Evolutionary conservation across 2,329 filamentous ascomycete genomes (phyloP), one percentile per base, ranked within the genome.

Genomic region (Ophiostoma quercus): DNA sequence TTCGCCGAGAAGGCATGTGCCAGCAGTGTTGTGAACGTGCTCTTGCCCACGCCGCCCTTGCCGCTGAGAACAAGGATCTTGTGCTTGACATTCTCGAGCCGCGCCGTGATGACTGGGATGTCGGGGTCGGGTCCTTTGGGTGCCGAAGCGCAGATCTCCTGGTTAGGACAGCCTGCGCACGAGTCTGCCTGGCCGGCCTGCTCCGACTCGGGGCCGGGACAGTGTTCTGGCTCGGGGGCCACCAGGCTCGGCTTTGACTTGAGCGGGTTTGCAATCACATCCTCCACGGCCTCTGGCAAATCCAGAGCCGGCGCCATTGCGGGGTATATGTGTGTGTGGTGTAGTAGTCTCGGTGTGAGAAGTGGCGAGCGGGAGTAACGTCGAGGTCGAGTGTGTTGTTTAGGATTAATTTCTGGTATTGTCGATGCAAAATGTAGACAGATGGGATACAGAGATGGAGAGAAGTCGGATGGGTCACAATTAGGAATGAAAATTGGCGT

Each of bases 101-200:
- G 91, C 70, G 90, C 87, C 19, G 93, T 90, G 75, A 99, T 97
- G 74, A 95, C 79, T 2, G 93, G 89, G 65, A 98, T 92, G 79
- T 99, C 95, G 0, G 94, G 94, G 78, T 99, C 95, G 1, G 95
- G 94, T 0, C 94, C 95, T 80, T 97, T 97, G 29, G 94, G 94
- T 1, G 94, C 91, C 0, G 94, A 92, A 22, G 94, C 94, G 82
- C 95, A 99, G 76, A 99, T 97, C 66, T 88, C 84, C 82, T 99
- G 94, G 82, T 99, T 99, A 1, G 95, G 95, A 77, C 95, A 99
- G 69, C 94, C 94, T 66, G 90, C 92, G 82, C 95, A 99, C 62
- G 92, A 93, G 80, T 97, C 94, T 68, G 87, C 87, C 71, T 84
- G 84, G 72, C 88, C 88, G 19, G 88, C 88, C 74, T 86, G 81